phyloP scores from a whole-genome alignment of 345 rosid species.

The Sonneratia caseolaris region DNA sequence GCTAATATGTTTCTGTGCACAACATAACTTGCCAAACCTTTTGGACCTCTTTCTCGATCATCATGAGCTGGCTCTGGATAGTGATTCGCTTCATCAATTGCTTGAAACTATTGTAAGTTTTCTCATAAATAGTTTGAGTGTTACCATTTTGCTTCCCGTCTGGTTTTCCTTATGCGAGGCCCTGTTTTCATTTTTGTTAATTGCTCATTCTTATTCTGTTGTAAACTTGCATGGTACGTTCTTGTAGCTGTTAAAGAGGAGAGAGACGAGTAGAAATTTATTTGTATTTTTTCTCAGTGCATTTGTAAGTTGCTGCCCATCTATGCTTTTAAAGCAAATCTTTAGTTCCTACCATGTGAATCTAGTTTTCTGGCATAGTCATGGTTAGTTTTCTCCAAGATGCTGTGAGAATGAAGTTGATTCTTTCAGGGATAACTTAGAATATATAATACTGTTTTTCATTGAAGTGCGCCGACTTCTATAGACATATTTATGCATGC shows the following conservation, averaged over 20 bases:
- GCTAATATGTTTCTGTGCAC: constrained; percentile 52
- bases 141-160: constrained; percentile 11
- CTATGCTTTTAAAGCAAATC: not conserved
- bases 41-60: constrained; percentile 83
- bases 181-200: constrained; percentile 2
- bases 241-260: not conserved
- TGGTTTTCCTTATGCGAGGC: not conserved
- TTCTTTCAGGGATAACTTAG: not conserved
- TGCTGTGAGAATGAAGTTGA: not conserved
- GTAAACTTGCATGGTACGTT: not conserved
- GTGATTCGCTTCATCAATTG: constrained; percentile 39
- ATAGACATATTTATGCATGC: not conserved
- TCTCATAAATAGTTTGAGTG: constrained; percentile 15
- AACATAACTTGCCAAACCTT: constrained; percentile 68
- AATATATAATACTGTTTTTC: not conserved
- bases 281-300: not conserved
- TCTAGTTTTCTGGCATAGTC: not conserved
- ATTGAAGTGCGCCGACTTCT: not conserved
- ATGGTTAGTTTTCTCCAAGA: not conserved
- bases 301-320: not conserved
- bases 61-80: constrained; percentile 53
- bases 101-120: constrained; percentile 86
- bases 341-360: not conserved
- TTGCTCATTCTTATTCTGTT: not conserved
- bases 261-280: not conserved